Percentiles rank a stretch among this genome's conserved stretches.
Evolutionary conservation across 225 moss, liverwort and hornwort genomes (phyloP).

Genomic region (Straminergon stramineum): DNA sequence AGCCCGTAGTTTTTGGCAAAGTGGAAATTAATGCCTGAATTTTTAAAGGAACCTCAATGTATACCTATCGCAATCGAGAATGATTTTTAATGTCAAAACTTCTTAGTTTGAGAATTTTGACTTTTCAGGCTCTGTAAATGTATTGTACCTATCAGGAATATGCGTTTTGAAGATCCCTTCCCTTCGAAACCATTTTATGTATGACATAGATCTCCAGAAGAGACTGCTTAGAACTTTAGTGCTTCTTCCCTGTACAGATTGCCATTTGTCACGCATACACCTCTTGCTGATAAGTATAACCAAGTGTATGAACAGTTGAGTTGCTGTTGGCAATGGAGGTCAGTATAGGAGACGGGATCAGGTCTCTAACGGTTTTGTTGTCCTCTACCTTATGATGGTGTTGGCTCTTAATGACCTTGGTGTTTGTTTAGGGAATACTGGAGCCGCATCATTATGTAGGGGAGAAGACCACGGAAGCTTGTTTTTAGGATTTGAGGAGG

Average conservation of each 20-base stretch:
- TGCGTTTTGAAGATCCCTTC: background rate
- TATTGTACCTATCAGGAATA: background rate
- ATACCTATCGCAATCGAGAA: background rate
- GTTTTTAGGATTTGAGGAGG: background rate
- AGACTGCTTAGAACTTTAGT: background rate
- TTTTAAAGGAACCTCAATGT: background rate
- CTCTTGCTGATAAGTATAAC: background rate
- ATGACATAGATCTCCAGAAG: background rate
- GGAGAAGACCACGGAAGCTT: background rate
- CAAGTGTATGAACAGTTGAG: background rate
- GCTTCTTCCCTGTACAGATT: background rate
- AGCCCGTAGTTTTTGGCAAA: background rate
- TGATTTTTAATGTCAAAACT: background rate
- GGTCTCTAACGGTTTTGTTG: background rate
- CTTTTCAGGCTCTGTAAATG: background rate
- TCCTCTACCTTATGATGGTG: background rate
- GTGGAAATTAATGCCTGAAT: background rate
- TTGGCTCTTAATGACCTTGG: background rate
- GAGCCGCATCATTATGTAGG: constrained; percentile 2
- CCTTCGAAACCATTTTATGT: background rate
- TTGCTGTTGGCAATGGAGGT: background rate
- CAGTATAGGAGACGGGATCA: background rate
- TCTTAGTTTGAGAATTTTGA: background rate
- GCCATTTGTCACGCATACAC: background rate
- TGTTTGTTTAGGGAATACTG: background rate